Conservation (phyloP, 208 protist species). For the Trypanosoma cruzi region DNA sequence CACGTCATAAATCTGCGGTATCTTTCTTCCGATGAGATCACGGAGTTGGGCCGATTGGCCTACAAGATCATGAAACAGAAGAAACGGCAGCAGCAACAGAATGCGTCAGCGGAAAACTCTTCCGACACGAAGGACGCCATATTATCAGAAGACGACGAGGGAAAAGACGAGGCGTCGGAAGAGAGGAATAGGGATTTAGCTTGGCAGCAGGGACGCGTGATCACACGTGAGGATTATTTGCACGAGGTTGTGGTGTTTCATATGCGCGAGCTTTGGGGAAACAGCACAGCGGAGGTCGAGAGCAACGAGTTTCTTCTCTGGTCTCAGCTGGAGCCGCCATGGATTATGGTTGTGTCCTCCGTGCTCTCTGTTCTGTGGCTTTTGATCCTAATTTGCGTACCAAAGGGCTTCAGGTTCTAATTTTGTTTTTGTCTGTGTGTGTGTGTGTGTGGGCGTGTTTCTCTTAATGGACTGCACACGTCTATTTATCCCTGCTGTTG, state of each 20-base stretch:
- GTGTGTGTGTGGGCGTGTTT: background rate
- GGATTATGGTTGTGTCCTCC: constrained; percentile 14
- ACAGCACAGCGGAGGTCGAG: constrained; percentile 3
- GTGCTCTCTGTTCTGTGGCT: constrained; percentile 18
- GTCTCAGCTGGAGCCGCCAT: constrained; percentile 18
- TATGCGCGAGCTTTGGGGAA: constrained; percentile 23
- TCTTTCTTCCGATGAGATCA: constrained; percentile 22
- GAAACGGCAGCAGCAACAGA: background rate
- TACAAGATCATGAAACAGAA: background rate
- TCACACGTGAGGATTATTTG: constrained; percentile 15
- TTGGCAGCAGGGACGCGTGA: background rate
- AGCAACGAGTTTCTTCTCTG: background rate
- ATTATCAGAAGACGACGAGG: background rate
- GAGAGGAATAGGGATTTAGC: background rate
- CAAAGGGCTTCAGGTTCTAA: background rate
- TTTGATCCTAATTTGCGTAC: background rate
- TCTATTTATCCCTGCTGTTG: too few species aligned
- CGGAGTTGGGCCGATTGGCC: constrained; percentile 9
- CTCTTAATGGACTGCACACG: too few species aligned
- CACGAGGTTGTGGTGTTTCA: constrained; percentile 25
- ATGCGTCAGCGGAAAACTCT: background rate
- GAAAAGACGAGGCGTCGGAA: background rate
- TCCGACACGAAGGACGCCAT: background rate
- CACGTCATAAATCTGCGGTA: constrained; percentile 30
- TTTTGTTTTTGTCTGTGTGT: background rate